These are phyloP conservation scores for Hyaloscypha variabilis DNA, from an alignment of 495 filamentous ascomycete species.

Conservation along the genomic window DNA sequence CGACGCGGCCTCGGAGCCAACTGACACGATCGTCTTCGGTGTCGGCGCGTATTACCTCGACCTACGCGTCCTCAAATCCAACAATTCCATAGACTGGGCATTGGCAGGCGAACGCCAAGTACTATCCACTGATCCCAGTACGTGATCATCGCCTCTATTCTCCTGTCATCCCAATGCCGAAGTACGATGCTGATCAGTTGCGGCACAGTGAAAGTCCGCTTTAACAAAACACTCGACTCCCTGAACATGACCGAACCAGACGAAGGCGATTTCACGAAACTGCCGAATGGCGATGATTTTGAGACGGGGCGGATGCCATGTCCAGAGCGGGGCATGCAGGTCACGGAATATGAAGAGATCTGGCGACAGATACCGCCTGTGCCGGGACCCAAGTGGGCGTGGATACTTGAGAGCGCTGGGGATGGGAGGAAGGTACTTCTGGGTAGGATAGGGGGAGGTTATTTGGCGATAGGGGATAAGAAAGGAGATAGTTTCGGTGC, in stretches of 20 bases:
- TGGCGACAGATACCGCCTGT: slow-evolving; percentile 13
- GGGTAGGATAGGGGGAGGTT: slow-evolving; percentile 24
- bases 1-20: slow-evolving; percentile 41
- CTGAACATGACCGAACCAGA: slow-evolving; percentile 14
- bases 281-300: slow-evolving; percentile 21
- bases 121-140: slow-evolving; percentile 19
- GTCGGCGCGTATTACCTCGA: slow-evolving; percentile 23
- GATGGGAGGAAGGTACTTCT: slow-evolving; percentile 17
- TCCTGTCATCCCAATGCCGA: not conserved
- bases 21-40: slow-evolving; percentile 41
- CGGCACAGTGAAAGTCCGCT: slow-evolving; percentile 20
- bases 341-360: slow-evolving; percentile 22
- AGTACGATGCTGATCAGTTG: slow-evolving; percentile 7
- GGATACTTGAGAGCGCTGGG: slow-evolving; percentile 21
- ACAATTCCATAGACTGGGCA: slow-evolving; percentile 20
- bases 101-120: slow-evolving; percentile 18
- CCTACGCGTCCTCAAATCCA: slow-evolving; percentile 16
- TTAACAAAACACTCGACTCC: slow-evolving; percentile 21
- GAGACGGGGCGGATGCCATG: slow-evolving; percentile 22
- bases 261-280: slow-evolving; percentile 13
- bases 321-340: slow-evolving; percentile 4
- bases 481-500: slow-evolving; percentile 18
- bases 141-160: not conserved
- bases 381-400: slow-evolving; percentile 9
- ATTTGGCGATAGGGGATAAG: slow-evolving; percentile 16